Base-by-base conservation (phyloP, 2,329 filamentous ascomycete species). In the Apiospora hydei region DNA sequence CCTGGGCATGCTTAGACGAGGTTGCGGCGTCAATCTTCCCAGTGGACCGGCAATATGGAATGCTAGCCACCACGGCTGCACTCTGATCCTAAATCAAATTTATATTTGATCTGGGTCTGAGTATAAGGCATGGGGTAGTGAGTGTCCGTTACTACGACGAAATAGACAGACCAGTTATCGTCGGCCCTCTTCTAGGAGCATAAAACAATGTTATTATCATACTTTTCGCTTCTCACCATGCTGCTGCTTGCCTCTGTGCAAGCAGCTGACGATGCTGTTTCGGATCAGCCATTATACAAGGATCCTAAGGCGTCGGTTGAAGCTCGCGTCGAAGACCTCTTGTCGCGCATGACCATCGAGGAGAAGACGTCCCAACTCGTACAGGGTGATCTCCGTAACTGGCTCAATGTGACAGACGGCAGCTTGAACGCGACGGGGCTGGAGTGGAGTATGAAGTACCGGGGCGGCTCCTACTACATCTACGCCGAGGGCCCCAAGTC, bases 281-380 rank as follows among this genome's bases (percentile, higher is more conserved):
- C 72, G 77, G 83, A 86, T 3, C 74, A 44, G 44, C 41, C 44
- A 11, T 38, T 88, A 57, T 93, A 93, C 85, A 93, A 92, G 78
- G 85, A 94, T 78, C 83, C 91, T 6, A 85, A 84, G 71, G 88
- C 90, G 7, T 83, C 89, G 10, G 84, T 94, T 18, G 89, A 93
- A 69, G 88, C 87, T 69, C 86, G 93, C 72, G 88, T 94, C 14
- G 80, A 87, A 13, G 92, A 94, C 79, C 86, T 95, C 6, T 82
- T 95, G 70, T 88, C 88, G 16, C 88, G 90, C 34, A 95, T 95
- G 93, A 93, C 91, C 0, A 87, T 93, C 71, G 86, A 92, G 77
- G 93, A 95, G 73, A 95, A 95, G 83, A 88, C 89, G 64, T 87
- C 91, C 1, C 93, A 94, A 79, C 84, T 92, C 75, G 85, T 92